A percentile compares a stretch with the other conserved stretches of the same genome.
Evolutionary conservation across 441 rosid genomes (phyloP).

Genomic region (Mallotus japonicus): DNA sequence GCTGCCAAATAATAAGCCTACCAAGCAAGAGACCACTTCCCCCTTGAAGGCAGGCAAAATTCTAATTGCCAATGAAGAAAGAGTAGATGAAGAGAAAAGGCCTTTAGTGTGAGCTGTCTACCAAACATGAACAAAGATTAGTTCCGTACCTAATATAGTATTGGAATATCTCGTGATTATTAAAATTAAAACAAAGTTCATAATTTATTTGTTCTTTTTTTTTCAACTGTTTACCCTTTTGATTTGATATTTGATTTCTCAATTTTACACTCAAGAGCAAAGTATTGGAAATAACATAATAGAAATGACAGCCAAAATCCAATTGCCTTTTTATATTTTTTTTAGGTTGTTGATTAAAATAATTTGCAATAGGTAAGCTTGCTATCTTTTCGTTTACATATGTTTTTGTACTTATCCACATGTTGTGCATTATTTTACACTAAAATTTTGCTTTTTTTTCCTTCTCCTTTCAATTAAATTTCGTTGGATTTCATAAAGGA

Average conservation of each 20-base stretch:
- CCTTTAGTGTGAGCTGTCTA: constrained; percentile 39
- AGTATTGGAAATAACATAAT: too few relatives aligned
- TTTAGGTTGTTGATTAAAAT: too few relatives aligned
- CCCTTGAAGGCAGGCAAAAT: constrained; percentile 26
- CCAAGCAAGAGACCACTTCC: constrained; percentile 29
- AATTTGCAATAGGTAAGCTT: too few relatives aligned
- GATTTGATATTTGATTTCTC: background rate
- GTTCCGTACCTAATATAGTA: too few relatives aligned
- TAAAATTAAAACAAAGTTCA: too few relatives aligned
- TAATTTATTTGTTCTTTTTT: background rate
- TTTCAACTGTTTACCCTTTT: background rate
- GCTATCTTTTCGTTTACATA: too few relatives aligned
- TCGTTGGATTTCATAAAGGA: constrained; percentile 19
- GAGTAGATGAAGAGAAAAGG: constrained; percentile 46
- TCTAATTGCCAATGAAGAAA: constrained; percentile 7
- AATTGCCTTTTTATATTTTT: too few relatives aligned
- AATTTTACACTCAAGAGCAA: background rate
- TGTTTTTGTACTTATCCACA: too few relatives aligned
- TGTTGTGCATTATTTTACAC: too few relatives aligned
- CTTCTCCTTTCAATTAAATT: constrained; percentile 14
- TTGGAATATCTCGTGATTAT: too few relatives aligned
- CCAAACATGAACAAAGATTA: too few relatives aligned
- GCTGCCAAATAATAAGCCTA: constrained; percentile 55
- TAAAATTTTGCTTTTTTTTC: too few relatives aligned
- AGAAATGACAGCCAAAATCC: constrained; percentile 9